Evolutionary conservation across 345 rosid genomes (phyloP).

Genomic region (Rubroshorea leprosula): DNA sequence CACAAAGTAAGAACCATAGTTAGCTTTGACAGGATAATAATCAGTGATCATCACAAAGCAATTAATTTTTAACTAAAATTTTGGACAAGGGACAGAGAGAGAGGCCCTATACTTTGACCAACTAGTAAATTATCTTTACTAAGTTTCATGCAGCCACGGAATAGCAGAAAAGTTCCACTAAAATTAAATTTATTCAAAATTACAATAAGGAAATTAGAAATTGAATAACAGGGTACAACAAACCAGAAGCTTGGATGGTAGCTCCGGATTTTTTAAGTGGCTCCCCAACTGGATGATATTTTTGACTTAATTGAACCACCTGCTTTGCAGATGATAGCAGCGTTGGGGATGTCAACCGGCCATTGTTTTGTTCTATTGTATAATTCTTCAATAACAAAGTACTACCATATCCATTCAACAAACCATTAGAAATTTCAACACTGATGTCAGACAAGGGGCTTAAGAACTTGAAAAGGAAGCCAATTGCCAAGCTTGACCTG

Average conservation of each 20-base stretch:
- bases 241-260: conserved; percentile 83
- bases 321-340: conserved; percentile 57
- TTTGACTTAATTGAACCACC: conserved; percentile 39
- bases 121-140: neutral
- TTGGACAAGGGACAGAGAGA: too few relatives aligned
- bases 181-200: too few relatives aligned
- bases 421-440: conserved; percentile 13
- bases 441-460: conserved; percentile 27
- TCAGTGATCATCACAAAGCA: neutral
- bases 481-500: conserved; percentile 69
- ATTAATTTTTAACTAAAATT: too few relatives aligned
- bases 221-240: conserved; percentile 16
- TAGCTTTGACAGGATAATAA: too few relatives aligned
- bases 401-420: conserved; percentile 13
- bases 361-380: conserved; percentile 5
- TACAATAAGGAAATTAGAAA: neutral
- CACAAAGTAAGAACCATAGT: too few relatives aligned
- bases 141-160: neutral
- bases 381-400: conserved; percentile 6
- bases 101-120: too few relatives aligned
- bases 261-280: conserved; percentile 62
- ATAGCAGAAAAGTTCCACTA: neutral
- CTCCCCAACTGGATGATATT: conserved; percentile 64
- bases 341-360: conserved; percentile 25
- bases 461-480: conserved; percentile 66